A percentile compares a stretch with the other conserved stretches of the same genome.
These are phyloP conservation scores for Tylopilus subfusipes DNA, from an alignment of 768 basidiomycete genomes.

Conservation along the genomic window DNA sequence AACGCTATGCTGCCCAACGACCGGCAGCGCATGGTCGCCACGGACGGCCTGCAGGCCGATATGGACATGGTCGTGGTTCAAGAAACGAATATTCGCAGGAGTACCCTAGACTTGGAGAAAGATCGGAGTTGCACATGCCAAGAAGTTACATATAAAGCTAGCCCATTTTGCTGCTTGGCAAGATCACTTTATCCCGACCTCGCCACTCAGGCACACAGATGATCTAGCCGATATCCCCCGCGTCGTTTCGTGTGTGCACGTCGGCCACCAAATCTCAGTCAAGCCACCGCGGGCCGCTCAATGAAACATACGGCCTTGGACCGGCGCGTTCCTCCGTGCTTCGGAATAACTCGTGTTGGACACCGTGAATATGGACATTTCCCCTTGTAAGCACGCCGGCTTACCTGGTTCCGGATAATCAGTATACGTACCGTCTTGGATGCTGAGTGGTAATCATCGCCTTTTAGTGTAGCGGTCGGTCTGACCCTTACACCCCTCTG, in stretches of 20 bases:
- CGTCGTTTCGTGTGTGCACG: conserved; percentile 2
- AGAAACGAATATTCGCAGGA: conserved; percentile 20
- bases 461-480: too few species aligned
- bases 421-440: too few species aligned
- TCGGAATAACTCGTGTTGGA: conserved; percentile 9
- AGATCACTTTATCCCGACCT: not conserved
- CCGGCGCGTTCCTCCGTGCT: not conserved
- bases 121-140: conserved; percentile 8
- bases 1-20: conserved; percentile 13
- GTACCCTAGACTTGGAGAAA: not conserved
- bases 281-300: not conserved
- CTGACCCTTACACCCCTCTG: too few species aligned
- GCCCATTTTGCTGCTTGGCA: not conserved
- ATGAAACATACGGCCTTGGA: not conserved
- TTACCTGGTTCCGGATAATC: too few species aligned
- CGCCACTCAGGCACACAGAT: not conserved
- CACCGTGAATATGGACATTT: too few species aligned
- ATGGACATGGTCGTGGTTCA: conserved; percentile 30
- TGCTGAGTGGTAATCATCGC: too few species aligned
- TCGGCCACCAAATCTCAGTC: conserved; percentile 17
- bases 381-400: too few species aligned
- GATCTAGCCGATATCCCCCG: conserved; percentile 21
- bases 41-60: conserved; percentile 30
- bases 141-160: conserved; percentile 30
- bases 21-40: conserved; percentile 22